A percentile compares a stretch with the other conserved stretches of the same genome.
These are phyloP conservation scores for Suillus bovinus DNA, from an alignment of 768 basidiomycete genomes.

Conservation along the genomic window DNA sequence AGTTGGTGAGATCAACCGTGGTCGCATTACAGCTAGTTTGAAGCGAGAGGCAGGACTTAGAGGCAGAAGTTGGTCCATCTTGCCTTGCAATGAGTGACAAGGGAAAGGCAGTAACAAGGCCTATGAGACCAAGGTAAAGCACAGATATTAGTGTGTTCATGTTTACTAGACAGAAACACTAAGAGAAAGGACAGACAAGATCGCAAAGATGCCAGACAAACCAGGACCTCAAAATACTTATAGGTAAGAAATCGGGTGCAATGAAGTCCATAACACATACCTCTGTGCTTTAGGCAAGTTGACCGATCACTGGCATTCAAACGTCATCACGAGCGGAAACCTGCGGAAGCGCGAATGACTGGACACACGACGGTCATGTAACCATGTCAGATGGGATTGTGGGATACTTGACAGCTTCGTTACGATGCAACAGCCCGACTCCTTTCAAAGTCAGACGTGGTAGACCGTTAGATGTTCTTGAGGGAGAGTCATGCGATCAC, in stretches of 20 bases:
- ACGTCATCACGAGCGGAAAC: neutral
- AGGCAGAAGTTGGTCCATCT: constrained; percentile 7
- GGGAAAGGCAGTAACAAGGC: constrained; percentile 9
- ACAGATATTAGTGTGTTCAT: neutral
- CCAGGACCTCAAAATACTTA: neutral
- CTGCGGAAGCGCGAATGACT: neutral
- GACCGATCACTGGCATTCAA: neutral
- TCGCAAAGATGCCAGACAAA: neutral
- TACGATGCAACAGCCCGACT: no score
- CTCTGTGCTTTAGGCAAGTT: neutral
- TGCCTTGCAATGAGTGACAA: constrained; percentile 15
- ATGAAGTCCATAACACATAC: neutral
- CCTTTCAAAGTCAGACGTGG: neutral
- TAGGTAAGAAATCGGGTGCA: neutral
- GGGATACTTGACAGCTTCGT: no score
- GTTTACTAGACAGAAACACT: neutral
- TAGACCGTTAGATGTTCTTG: neutral
- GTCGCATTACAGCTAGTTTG: constrained; percentile 22
- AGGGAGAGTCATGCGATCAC: neutral
- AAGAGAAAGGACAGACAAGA: constrained; percentile 2
- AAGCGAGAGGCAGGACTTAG: constrained; percentile 18
- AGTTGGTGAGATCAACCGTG: constrained; percentile 17
- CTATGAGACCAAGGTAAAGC: constrained; percentile 6
- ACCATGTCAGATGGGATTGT: neutral
- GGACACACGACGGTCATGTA: neutral